phyloP scores from a whole-genome alignment of 73 alveolate genomes.

The Paramecium sexaurelia region DNA sequence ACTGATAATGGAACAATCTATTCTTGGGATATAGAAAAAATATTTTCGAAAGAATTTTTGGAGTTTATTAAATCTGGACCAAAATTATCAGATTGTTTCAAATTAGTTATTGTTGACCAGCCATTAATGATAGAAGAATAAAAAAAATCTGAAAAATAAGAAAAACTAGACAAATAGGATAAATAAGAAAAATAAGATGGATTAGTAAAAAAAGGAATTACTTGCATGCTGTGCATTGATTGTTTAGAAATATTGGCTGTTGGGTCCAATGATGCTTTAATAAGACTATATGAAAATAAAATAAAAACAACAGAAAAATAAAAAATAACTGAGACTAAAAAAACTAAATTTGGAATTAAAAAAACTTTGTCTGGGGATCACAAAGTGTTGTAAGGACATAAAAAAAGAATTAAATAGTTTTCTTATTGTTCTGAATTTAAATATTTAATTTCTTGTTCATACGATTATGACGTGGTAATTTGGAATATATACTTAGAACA shows the following conservation, averaged over 20 bases:
- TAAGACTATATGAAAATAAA: slow-evolving; percentile 57
- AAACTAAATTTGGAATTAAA: not conserved
- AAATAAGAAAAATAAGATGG: slow-evolving; percentile 16
- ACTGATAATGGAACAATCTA: slow-evolving; percentile 1
- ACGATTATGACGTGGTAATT: slow-evolving; percentile 52
- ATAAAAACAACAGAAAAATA: not conserved
- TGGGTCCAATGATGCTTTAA: slow-evolving; percentile 54
- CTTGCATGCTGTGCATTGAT: slow-evolving; percentile 60
- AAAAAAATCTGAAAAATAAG: not conserved
- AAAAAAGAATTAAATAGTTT: slow-evolving; percentile 48
- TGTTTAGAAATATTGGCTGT: slow-evolving; percentile 50
- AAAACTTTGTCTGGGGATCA: slow-evolving; percentile 15
- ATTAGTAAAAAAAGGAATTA: not conserved
- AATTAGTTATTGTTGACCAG: not conserved
- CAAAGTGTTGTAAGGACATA: slow-evolving; percentile 56
- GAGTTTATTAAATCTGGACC: not conserved
- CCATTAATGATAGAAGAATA: not conserved
- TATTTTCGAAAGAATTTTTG: slow-evolving; percentile 18
- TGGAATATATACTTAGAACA: slow-evolving; percentile 67
- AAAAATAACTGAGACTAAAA: not conserved
- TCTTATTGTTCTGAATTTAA: slow-evolving; percentile 37
- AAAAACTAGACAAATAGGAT: not conserved
- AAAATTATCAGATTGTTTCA: not conserved
- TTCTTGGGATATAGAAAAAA: slow-evolving; percentile 40
- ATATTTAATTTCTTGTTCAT: slow-evolving; percentile 45